A percentile compares a stretch with the other conserved stretches of the same genome.
phyloP scores from a whole-genome alignment of 768 basidiomycete species.

The Leccinum variicolor region DNA sequence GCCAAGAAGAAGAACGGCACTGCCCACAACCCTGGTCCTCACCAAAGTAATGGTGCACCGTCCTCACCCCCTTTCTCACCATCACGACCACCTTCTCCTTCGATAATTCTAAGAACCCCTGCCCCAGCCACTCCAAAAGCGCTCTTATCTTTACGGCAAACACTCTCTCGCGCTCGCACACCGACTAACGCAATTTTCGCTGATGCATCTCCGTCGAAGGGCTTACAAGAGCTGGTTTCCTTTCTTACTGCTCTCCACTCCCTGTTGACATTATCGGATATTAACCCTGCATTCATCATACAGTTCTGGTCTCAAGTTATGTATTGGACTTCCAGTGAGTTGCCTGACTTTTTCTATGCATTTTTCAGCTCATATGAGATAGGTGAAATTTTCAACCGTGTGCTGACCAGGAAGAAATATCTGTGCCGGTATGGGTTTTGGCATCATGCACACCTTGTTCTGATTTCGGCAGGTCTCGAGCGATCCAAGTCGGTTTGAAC shows the following conservation, averaged over 20 bases:
- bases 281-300: conserved; percentile 83
- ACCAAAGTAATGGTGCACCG: conserved; percentile 37
- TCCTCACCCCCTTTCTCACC: conserved; percentile 48
- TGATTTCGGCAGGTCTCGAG: conserved; percentile 55
- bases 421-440: conserved; percentile 67
- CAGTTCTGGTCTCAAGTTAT: conserved; percentile 98
- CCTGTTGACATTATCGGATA: conserved; percentile 77
- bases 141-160: conserved; percentile 69
- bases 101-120: conserved; percentile 39
- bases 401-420: conserved; percentile 90
- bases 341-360: conserved; percentile 2
- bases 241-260: conserved; percentile 86
- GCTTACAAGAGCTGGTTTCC: conserved; percentile 59
- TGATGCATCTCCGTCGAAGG: conserved; percentile 40
- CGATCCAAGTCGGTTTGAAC: conserved; percentile 88
- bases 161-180: conserved; percentile 53
- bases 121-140: conserved; percentile 47
- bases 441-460: background rate
- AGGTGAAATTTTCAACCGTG: conserved; percentile 86
- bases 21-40: conserved; percentile 25
- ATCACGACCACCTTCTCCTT: conserved; percentile 52
- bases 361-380: conserved; percentile 8
- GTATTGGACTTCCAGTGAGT: conserved; percentile 94
- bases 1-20: conserved; percentile 50
- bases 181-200: conserved; percentile 51